Evolutionary conservation across 768 basidiomycete species (phyloP).

Genomic region (Russula lepida): DNA sequence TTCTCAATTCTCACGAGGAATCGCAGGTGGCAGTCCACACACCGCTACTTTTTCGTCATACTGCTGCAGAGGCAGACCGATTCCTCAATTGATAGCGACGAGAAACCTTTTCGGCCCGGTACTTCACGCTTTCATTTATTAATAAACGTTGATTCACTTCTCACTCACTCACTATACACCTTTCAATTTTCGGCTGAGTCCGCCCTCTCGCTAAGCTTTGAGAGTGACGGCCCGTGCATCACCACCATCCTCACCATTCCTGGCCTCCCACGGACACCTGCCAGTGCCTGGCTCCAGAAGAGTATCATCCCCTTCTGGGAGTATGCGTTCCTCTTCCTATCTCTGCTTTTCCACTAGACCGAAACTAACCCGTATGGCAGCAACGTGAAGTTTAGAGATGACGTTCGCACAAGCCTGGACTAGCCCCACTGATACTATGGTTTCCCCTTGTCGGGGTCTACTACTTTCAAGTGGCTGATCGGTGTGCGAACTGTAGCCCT

Average conservation of each 20-base stretch:
- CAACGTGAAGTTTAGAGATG: conserved; percentile 16
- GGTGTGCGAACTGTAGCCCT: too few species aligned
- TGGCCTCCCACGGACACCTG: background rate
- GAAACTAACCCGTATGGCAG: background rate
- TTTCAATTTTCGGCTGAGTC: background rate
- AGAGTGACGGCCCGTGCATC: conserved; percentile 21
- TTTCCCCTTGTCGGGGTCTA: too few species aligned
- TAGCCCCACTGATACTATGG: conserved; percentile 6
- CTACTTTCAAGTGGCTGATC: too few species aligned
- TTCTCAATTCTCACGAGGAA: too few species aligned
- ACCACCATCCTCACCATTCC: conserved; percentile 19
- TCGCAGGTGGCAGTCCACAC: too few species aligned
- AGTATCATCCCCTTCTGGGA: conserved; percentile 18
- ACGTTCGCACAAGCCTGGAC: conserved; percentile 12
- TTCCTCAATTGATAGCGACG: too few species aligned
- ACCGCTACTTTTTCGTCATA: too few species aligned
- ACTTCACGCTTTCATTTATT: too few species aligned
- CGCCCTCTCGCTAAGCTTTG: background rate
- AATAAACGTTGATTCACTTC: background rate
- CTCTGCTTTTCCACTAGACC: background rate
- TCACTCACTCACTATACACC: background rate
- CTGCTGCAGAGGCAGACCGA: too few species aligned
- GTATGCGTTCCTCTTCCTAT: background rate
- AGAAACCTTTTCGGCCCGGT: background rate
- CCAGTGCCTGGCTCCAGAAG: conserved; percentile 21